Conservation (phyloP, 2,329 filamentous ascomycete genomes). For the Lasiodiplodia theobromae region DNA sequence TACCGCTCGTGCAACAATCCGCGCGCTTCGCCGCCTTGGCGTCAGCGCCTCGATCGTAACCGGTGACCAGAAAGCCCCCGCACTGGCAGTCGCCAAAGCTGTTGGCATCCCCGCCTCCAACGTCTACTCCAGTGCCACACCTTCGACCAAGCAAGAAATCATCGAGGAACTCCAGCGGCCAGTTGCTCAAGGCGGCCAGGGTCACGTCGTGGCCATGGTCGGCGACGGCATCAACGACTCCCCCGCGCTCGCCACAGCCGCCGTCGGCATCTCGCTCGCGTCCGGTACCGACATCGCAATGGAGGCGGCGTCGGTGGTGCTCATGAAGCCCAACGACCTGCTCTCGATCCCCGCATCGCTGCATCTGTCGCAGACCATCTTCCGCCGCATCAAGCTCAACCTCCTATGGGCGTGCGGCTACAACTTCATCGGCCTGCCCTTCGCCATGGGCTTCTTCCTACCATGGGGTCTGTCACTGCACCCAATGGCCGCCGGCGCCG, state of each 20-base stretch:
- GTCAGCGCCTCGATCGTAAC: constrained; percentile 92
- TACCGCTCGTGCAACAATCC: constrained; percentile 79
- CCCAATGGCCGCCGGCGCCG: constrained; percentile 91
- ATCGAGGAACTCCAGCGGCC: constrained; percentile 74
- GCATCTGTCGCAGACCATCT: constrained; percentile 82
- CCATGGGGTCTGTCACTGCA: constrained; percentile 88
- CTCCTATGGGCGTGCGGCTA: constrained; percentile 92
- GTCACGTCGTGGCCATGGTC: constrained; percentile 91
- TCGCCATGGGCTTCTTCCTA: constrained; percentile 96
- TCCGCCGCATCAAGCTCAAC: constrained; percentile 92
- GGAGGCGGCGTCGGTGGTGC: constrained; percentile 93
- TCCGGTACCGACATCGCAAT: constrained; percentile 96
- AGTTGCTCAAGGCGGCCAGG: constrained; percentile 44
- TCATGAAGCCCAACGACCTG: constrained; percentile 91
- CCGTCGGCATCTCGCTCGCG: constrained; percentile 91
- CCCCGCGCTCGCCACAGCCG: constrained; percentile 88
- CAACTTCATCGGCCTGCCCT: constrained; percentile 88
- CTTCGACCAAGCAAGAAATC: constrained; percentile 89
- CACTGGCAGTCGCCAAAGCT: constrained; percentile 79
- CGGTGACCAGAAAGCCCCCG: constrained; percentile 86
- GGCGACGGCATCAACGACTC: constrained; percentile 98
- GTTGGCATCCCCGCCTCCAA: constrained; percentile 80
- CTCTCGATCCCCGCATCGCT: constrained; percentile 92
- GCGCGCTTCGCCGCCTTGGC: constrained; percentile 82
- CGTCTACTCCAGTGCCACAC: constrained; percentile 87